Evolutionary conservation across 176 grass and related monocot genomes (phyloP).

Genomic region (Ananas comosus): DNA sequence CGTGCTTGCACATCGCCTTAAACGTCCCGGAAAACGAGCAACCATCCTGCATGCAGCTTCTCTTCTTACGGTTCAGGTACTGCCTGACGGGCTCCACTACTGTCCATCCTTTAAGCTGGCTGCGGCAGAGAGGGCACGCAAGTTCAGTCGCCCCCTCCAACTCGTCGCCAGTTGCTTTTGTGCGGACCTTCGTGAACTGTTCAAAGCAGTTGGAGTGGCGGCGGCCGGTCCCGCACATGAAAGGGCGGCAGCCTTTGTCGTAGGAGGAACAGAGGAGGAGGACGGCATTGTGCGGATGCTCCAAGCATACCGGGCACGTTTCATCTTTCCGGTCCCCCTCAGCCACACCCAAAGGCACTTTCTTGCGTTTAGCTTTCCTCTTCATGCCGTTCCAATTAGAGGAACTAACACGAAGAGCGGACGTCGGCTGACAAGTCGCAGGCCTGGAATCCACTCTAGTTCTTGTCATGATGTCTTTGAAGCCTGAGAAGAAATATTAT

Average conservation of each 20-base stretch:
- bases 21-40: conserved; percentile 64
- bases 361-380: conserved; percentile 45
- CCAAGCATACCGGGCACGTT: conserved; percentile 79
- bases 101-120: conserved; percentile 78
- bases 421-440: conserved; percentile 57
- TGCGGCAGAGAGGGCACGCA: conserved; percentile 65
- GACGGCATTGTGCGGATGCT: conserved; percentile 70
- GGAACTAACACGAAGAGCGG: conserved; percentile 57
- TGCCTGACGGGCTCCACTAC: conserved; percentile 47
- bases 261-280: conserved; percentile 86
- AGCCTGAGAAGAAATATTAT: conserved; percentile 22
- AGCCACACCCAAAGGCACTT: conserved; percentile 4
- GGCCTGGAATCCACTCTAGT: conserved; percentile 48
- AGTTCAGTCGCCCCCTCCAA: conserved; percentile 34
- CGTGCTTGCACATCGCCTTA: conserved; percentile 55
- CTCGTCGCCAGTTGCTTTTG: conserved; percentile 18
- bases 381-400: conserved; percentile 40
- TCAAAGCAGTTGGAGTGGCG: conserved; percentile 80
- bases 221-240: conserved; percentile 74
- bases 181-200: conserved; percentile 51
- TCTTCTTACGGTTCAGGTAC: conserved; percentile 68
- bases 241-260: conserved; percentile 73
- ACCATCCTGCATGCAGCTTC: conserved; percentile 50
- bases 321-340: conserved; percentile 62
- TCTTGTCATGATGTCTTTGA: conserved; percentile 52